Evolutionary conservation across 257 asterid genomes (phyloP), one percentile per base, ranked within the genome.

Genomic region (Linaria vulgaris): DNA sequence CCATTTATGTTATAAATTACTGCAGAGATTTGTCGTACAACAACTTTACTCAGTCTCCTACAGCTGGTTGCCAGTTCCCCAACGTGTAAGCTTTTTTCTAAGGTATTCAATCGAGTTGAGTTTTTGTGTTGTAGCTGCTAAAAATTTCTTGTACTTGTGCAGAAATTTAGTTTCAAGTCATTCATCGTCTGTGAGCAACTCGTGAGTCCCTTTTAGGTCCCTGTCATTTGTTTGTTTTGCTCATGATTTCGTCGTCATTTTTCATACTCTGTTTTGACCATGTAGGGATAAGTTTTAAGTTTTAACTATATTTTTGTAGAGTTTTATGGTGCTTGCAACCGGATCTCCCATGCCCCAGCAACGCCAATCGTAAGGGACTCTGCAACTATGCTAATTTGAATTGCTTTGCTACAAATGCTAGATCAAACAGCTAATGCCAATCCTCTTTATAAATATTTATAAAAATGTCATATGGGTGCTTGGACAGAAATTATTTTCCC

Each of bases 1-100:
- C 23, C 41, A 59, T n/a, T 56, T 27, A 13, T 21, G 52, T 11
- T 52, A 21, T 43, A 64, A 37, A 11, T 39, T 37, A 11, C 72
- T 91, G 86, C 96, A 92, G 97, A 12, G 98, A 92, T 80, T 21
- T 92, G 62, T 89, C 98, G 8, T 81, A 89, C 85, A 92, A 92
- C 79, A 82, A 83, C 64, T 88, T 92, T 64, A 85, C 89, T 10
- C 56, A 12, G 31, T 24, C 83, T 63, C 59, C 78, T 34, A 2
- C 47, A 60, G 0, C 16, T 14, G 67, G 73, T 68, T 88, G 98
- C 76, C 78, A 66, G 37, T 31, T 73, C 65, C 1, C 81, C 61
- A 53, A 6, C 22, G 56, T 87, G 98, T 88, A 83, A 79, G 96
- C 48, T 31, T 31, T 31, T 31, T 58, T 31, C 61, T 48, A 5